Conservation (phyloP, 306 rosid species). For the Senna tora region DNA sequence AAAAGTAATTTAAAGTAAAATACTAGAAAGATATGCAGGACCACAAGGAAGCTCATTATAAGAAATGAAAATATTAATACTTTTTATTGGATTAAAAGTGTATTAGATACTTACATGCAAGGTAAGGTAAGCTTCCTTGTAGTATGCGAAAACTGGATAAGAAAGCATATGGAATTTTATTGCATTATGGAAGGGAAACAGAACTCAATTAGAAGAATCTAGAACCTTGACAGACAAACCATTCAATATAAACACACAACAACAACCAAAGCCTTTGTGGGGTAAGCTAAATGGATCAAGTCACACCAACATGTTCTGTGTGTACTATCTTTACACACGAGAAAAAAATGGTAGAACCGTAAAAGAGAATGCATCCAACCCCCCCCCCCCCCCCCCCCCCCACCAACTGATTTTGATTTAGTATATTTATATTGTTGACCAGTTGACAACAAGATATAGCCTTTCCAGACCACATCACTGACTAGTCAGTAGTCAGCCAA, state of each 20-base stretch:
- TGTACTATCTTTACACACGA: too few species aligned
- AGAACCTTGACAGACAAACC: conserved; percentile 26
- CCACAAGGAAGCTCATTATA: background rate
- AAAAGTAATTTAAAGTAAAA: conserved; percentile 25
- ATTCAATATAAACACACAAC: too few species aligned
- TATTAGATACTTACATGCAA: background rate
- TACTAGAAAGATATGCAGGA: background rate
- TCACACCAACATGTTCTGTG: too few species aligned
- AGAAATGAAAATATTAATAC: background rate
- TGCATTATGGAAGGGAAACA: background rate
- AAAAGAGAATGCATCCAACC: conserved; percentile 5
- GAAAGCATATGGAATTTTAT: background rate
- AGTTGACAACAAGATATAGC: conserved; percentile 6
- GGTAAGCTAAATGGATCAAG: too few species aligned
- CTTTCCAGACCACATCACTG: conserved; percentile 2
- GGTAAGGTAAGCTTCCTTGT: conserved; percentile 19
- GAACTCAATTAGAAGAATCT: background rate
- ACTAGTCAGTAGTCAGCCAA: conserved; percentile 12
- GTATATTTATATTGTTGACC: conserved; percentile 28
- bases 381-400: too few species aligned
- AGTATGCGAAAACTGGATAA: background rate
- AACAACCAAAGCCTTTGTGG: too few species aligned
- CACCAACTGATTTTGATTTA: conserved; percentile 19
- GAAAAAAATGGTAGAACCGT: background rate
- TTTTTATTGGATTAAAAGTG: background rate